Evolutionary conservation across 179 eudicot genomes (phyloP), one percentile per base, ranked within the genome.

Genomic region (Silene noctiflora): DNA sequence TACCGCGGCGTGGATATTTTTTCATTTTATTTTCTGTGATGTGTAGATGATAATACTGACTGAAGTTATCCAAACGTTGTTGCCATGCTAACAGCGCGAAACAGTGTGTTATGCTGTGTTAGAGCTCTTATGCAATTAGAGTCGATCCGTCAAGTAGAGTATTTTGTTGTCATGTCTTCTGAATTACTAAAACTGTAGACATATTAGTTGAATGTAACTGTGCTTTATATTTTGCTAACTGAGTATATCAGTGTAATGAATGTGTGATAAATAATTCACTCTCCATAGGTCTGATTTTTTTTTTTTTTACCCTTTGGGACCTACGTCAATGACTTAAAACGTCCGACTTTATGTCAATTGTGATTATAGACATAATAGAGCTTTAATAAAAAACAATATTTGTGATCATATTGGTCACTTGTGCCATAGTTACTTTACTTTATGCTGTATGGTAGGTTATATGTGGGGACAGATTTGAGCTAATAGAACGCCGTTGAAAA

Each of bases 391-490:
- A 10, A 61, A 22, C 14, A 21, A 22, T 61, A 7, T 21, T 21
- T 21, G 25, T 61, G 66, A 61, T 24, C 27, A 22, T 65, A 67
- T 19, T 33, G 10, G 25, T 67, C 25, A 22, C 71, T 35, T 33
- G 71, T 33, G 70, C 70, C 70, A 67, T 67, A 33, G 24, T 67
- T 16, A 7, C 51, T 31, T 14, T 27, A 67, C 51, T 35, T 67
- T 24, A 33, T 67, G 39, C 0, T 67, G 39, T 67, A 10, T 44
- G 51, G 51, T 44, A 44, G 13, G 51, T 44, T 44, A 11, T 1
- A 44, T 44, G 51, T 11, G 14, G 51, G 51, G 51, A 44, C 51
- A 44, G 51, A 10, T 44, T 44, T 10, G 10, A 39, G 51, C 51
- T 44, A 13, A 44, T 44, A 10, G 14, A 44, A 44, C 14, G 13